These are phyloP conservation scores for Aphanomyces astaci DNA, from an alignment of 352 stramenopile genomes.

Conservation along the genomic window DNA sequence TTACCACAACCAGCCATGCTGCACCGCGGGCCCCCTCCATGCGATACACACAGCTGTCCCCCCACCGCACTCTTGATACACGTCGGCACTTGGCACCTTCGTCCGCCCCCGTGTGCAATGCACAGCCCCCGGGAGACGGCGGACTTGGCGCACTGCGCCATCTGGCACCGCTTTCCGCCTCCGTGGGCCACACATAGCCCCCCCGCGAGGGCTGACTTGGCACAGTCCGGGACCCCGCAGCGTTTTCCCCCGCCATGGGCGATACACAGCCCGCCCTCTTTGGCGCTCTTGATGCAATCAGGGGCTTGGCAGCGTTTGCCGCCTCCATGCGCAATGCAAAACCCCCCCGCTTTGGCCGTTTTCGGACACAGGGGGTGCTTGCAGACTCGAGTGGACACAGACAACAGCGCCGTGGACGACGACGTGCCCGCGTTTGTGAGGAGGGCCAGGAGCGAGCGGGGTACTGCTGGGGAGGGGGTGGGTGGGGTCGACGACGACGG, in stretches of 20 bases:
- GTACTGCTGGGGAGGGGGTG: too few relatives aligned
- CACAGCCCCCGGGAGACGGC: constrained; percentile 65
- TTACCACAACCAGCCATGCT: constrained; percentile 21
- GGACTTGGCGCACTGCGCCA: constrained; percentile 61
- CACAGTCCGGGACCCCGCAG: constrained; percentile 13
- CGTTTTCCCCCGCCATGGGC: constrained; percentile 25
- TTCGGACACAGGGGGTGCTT: background rate
- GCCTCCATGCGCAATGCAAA: constrained; percentile 24
- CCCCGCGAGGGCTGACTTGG: constrained; percentile 34
- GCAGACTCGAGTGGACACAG: background rate
- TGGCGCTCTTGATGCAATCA: constrained; percentile 19
- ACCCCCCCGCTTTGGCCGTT: constrained; percentile 20
- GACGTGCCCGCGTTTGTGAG: background rate
- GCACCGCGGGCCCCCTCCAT: constrained; percentile 26
- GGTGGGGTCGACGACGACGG: too few relatives aligned
- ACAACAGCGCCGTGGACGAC: background rate
- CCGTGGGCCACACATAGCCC: constrained; percentile 76
- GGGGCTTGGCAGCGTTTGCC: constrained; percentile 21
- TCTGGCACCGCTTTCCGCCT: constrained; percentile 60
- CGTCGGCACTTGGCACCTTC: constrained; percentile 16
- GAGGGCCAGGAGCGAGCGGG: background rate
- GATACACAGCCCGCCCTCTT: constrained; percentile 25
- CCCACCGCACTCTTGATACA: constrained; percentile 25
- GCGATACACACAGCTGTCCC: constrained; percentile 22
- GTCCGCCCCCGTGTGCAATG: constrained; percentile 50